Base-by-base conservation (phyloP, 2,329 filamentous ascomycete species). In the Aspergillus fischeri region DNA sequence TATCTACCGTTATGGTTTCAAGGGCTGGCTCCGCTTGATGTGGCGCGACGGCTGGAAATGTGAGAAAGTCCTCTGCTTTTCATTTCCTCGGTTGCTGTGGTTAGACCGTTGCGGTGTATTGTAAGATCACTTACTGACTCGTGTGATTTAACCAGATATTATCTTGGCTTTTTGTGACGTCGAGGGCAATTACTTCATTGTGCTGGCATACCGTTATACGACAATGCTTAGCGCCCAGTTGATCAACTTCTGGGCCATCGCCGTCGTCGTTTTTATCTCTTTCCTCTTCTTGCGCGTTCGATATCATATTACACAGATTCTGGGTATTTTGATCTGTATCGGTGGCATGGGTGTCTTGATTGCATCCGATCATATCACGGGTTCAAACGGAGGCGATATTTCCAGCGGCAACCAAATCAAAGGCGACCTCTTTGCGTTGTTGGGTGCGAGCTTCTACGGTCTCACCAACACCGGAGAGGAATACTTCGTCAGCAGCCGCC, bases 161-260 rank as follows among this genome's bases (percentile, higher is more conserved):
- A 90, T 97, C 74, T 85, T 99, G 60, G 86, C 90, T 53, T 97
- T 97, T 75, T 83, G 94, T 65, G 94, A 99, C 71, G 93, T 97
- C 51, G 85, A 97, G 77, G 94, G 94, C 60, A 99, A 99, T 78
- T 99, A 97, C 80, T 97, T 97, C 73, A 92, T 92, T 68, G 93
- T 99, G 52, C 83, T 97, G 51, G 94, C 93, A 4, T 99, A 97
- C 79, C 84, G 89, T 58, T 87, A 95, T 80, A 96, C 93, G 54
- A 97, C 92, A 68, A 88, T 97, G 66, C 83, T 97, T 51, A 94
- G 89, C 21, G 92, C 92, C 17, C 92, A 97, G 80, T 83, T 99
- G 53, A 91, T 99, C 78, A 97, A 97, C 81, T 97, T 97, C 79
- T 97, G 93, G 93, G 90, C 92, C 66, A 97, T 99, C 65, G 90